Conservation (phyloP, 2,329 filamentous ascomycete genomes). For the Acrodontium crateriforme region DNA sequence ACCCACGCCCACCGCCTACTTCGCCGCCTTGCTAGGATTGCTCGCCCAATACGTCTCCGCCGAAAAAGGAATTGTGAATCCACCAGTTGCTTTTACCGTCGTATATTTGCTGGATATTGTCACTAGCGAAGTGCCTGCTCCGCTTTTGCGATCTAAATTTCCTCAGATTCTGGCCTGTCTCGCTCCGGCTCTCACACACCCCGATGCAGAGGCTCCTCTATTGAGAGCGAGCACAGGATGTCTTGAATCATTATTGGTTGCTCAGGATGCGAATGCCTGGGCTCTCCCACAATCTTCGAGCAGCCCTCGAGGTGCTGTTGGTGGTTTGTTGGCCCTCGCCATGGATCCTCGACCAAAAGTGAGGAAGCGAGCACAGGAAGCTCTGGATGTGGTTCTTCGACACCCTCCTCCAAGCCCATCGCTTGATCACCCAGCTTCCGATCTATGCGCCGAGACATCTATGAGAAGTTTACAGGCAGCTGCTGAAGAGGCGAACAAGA, state of each 20-base stretch:
- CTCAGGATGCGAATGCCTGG: conserved; percentile 81
- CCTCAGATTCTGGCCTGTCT: conserved; percentile 79
- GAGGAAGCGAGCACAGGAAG: conserved; percentile 82
- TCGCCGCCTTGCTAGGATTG: conserved; percentile 83
- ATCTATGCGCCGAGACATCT: conserved; percentile 89
- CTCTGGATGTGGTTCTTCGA: conserved; percentile 67
- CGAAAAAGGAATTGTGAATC: conserved; percentile 53
- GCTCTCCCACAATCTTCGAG: conserved; percentile 70
- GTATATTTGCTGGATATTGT: conserved; percentile 93
- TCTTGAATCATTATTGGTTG: conserved; percentile 77
- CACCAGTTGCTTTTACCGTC: conserved; percentile 70
- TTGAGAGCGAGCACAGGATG: conserved; percentile 82
- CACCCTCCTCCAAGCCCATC: conserved; percentile 82
- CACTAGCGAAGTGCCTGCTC: conserved; percentile 68
- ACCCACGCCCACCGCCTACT: conserved; percentile 79
- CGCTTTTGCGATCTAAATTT: conserved; percentile 88
- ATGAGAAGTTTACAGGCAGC: conserved; percentile 68
- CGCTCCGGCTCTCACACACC: conserved; percentile 65
- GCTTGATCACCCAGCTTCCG: conserved; percentile 83
- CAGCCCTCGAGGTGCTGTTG: conserved; percentile 74
- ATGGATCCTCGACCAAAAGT: conserved; percentile 87
- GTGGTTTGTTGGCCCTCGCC: conserved; percentile 70
- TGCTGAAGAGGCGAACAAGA: conserved; percentile 57
- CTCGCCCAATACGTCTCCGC: conserved; percentile 60
- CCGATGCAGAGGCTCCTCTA: conserved; percentile 75